Evolutionary conservation across 1,139 yeast genomes (phyloP).

Genomic region (Yamadazyma blattariae): DNA sequence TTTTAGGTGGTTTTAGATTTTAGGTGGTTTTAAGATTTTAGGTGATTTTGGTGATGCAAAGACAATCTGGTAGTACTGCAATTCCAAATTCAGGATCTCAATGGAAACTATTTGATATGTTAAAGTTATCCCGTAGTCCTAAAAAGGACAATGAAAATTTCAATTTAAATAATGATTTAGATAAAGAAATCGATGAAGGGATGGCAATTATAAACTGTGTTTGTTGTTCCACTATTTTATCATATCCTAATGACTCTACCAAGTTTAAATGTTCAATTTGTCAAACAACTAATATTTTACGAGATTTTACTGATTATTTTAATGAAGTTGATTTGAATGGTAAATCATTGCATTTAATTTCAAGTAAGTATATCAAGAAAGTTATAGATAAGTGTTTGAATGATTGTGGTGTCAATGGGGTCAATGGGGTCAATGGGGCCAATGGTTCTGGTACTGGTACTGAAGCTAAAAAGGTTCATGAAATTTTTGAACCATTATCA

Average conservation of each 20-base stretch:
- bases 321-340: neutral
- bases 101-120: slow-evolving; percentile 23
- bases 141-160: slow-evolving; percentile 6
- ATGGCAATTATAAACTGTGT: slow-evolving; percentile 27
- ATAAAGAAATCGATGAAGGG: slow-evolving; percentile 8
- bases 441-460: no score
- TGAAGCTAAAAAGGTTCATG: slow-evolving; percentile 23
- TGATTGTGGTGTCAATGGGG: no score
- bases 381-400: slow-evolving; percentile 29
- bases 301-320: slow-evolving; percentile 7
- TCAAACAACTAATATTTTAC: slow-evolving; percentile 44
- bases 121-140: slow-evolving; percentile 13
- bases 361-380: slow-evolving; percentile 24
- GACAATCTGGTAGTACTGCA: no score
- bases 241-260: slow-evolving; percentile 41
- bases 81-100: no score
- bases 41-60: no score
- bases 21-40: no score
- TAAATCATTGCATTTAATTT: slow-evolving; percentile 19
- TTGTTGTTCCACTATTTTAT: slow-evolving; percentile 64
- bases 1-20: no score
- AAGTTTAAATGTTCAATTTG: slow-evolving; percentile 61
- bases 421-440: no score
- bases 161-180: slow-evolving; percentile 4
- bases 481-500: slow-evolving; percentile 50